phyloP scores from a whole-genome alignment of 129 eudicot genomes.

The Flaveria ramosissima region DNA sequence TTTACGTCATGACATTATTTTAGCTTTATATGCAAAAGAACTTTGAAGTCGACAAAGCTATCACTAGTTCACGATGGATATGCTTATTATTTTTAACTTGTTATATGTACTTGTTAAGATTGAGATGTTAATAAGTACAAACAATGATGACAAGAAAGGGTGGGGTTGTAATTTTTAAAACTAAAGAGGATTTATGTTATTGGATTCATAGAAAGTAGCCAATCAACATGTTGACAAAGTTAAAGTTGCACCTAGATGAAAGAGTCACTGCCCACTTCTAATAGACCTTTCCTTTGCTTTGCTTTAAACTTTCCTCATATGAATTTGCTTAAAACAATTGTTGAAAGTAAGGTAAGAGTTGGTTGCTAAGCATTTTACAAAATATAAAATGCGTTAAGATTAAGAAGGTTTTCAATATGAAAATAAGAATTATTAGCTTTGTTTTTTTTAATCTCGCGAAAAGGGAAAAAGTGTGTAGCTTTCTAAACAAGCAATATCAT shows the following conservation, averaged over 20 bases:
- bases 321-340: neutral
- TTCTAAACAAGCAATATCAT: neutral
- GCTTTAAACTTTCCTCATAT: slow-evolving; percentile 5
- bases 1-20: neutral
- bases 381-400: neutral
- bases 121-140: slow-evolving; percentile 17
- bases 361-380: slow-evolving; percentile 8
- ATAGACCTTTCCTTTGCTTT: slow-evolving; percentile 31
- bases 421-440: neutral
- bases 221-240: slow-evolving; percentile 40
- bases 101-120: neutral
- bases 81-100: slow-evolving; percentile 1
- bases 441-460: neutral
- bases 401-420: neutral
- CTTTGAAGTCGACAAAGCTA: slow-evolving; percentile 13
- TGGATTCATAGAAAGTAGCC: slow-evolving; percentile 40
- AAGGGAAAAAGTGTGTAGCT: neutral
- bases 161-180: slow-evolving; percentile 26
- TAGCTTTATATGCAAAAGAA: slow-evolving; percentile 11
- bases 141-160: slow-evolving; percentile 22
- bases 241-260: slow-evolving; percentile 28
- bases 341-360: slow-evolving; percentile 13
- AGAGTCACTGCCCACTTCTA: slow-evolving; percentile 37
- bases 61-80: slow-evolving; percentile 16
- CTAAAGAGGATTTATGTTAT: slow-evolving; percentile 8